Evolutionary conservation across 2,329 filamentous ascomycete species (phyloP).

Genomic region (Alternaria sp.): DNA sequence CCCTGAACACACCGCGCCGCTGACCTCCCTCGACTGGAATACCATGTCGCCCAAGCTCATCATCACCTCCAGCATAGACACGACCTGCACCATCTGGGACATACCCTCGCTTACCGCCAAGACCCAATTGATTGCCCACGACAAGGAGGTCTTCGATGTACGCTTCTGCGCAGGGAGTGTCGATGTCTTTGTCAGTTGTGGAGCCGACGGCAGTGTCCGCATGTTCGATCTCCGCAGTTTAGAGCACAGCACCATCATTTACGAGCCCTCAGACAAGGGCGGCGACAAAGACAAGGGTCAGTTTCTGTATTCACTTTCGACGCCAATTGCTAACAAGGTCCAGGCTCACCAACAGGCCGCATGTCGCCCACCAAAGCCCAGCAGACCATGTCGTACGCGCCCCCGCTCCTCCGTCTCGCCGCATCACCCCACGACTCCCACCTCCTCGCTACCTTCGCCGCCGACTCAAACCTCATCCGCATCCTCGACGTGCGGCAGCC

Average conservation of each 20-base stretch:
- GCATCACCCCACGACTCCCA: slow-evolving; percentile 96
- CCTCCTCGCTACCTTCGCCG: slow-evolving; percentile 94
- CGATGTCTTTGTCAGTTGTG: slow-evolving; percentile 98
- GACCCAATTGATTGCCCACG: slow-evolving; percentile 96
- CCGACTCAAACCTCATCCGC: slow-evolving; percentile 89
- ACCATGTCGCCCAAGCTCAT: slow-evolving; percentile 95
- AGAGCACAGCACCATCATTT: slow-evolving; percentile 98
- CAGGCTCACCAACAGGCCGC: slow-evolving; percentile 56
- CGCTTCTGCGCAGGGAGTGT: slow-evolving; percentile 97
- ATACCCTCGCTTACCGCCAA: slow-evolving; percentile 97
- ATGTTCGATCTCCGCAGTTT: slow-evolving; percentile 98
- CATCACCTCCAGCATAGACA: slow-evolving; percentile 98
- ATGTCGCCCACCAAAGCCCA: slow-evolving; percentile 77
- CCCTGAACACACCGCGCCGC: slow-evolving; percentile 93
- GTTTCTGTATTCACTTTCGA: slow-evolving; percentile 3
- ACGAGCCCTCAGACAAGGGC: slow-evolving; percentile 91
- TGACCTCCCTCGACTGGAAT: slow-evolving; percentile 98
- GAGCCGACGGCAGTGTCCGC: slow-evolving; percentile 93
- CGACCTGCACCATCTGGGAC: slow-evolving; percentile 99
- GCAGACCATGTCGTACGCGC: slow-evolving; percentile 70
- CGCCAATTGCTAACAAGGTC: slow-evolving; percentile 7
- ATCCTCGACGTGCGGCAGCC: slow-evolving; percentile 96
- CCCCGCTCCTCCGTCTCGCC: slow-evolving; percentile 77
- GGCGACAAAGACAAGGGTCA: slow-evolving; percentile 53
- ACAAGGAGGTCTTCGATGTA: slow-evolving; percentile 98